phyloP scores from a whole-genome alignment of 371 early-diverging fungal genomes.

The Rhizopus arrhizus region DNA sequence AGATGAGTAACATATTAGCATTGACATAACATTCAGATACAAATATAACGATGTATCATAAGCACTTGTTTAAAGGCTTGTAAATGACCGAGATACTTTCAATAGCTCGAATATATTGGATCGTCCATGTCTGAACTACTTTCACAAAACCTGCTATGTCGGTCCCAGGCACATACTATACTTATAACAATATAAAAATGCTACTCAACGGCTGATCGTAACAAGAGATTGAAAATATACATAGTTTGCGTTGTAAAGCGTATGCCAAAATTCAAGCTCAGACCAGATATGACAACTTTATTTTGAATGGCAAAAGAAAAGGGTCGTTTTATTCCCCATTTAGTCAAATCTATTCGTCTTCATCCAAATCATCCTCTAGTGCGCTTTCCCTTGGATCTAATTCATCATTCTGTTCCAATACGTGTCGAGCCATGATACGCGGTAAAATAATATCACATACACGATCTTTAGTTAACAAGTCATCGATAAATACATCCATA shows the following conservation, averaged over 20 bases:
- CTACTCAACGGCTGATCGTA: too few relatives aligned
- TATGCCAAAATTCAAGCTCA: too few relatives aligned
- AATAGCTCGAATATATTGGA: slow-evolving; percentile 81
- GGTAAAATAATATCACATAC: slow-evolving; percentile 92
- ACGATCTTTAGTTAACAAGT: slow-evolving; percentile 75
- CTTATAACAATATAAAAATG: too few relatives aligned
- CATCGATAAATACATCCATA: slow-evolving; percentile 93
- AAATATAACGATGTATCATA: slow-evolving; percentile 80
- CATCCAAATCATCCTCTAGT: slow-evolving; percentile 74
- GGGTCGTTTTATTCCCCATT: background rate
- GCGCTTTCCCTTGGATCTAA: slow-evolving; percentile 81
- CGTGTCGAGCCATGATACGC: slow-evolving; percentile 72
- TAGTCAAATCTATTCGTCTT: background rate
- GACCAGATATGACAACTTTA: too few relatives aligned
- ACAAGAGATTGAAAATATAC: too few relatives aligned
- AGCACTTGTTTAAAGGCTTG: slow-evolving; percentile 68
- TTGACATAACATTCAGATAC: slow-evolving; percentile 87
- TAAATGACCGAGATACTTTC: slow-evolving; percentile 76
- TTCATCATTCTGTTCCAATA: slow-evolving; percentile 87
- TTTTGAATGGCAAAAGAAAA: background rate
- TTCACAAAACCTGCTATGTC: slow-evolving; percentile 35
- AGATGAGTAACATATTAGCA: slow-evolving; percentile 75
- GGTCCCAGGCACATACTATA: too few relatives aligned
- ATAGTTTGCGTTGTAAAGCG: too few relatives aligned
- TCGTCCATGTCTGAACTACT: slow-evolving; percentile 58